Conservation (phyloP, 2,329 filamentous ascomycete genomes). For the Claviceps pusilla region DNA sequence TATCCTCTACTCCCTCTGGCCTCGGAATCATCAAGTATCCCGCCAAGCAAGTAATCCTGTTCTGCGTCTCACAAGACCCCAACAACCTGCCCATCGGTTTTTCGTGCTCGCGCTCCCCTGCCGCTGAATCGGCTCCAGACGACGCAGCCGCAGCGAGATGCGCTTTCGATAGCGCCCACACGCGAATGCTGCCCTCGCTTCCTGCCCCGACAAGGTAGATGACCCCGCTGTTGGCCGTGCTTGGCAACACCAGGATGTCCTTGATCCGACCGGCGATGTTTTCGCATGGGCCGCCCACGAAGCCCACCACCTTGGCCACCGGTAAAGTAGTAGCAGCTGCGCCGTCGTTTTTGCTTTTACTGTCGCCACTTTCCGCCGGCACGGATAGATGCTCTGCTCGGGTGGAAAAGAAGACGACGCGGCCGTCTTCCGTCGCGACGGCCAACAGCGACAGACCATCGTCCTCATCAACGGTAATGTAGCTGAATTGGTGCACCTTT, state of each 20-base stretch:
- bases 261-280: conserved; percentile 65
- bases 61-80: conserved; percentile 69
- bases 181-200: conserved; percentile 71
- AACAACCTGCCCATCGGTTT: conserved; percentile 47
- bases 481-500: conserved; percentile 73
- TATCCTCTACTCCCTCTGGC: conserved; percentile 45
- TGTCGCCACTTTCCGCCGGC: conserved; percentile 19
- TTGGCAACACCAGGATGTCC: conserved; percentile 58
- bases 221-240: conserved; percentile 22
- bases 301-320: conserved; percentile 53
- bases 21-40: conserved; percentile 71
- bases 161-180: conserved; percentile 49
- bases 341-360: background rate
- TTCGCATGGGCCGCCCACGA: conserved; percentile 58
- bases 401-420: conserved; percentile 71
- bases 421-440: conserved; percentile 79
- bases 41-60: conserved; percentile 76
- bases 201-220: conserved; percentile 55
- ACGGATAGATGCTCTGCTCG: conserved; percentile 30
- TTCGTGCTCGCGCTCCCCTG: background rate
- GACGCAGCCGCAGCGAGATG: conserved; percentile 23
- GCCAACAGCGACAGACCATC: conserved; percentile 41
- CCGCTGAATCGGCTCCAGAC: conserved; percentile 11
- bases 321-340: conserved; percentile 21
- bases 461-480: conserved; percentile 41